Evolutionary conservation across 2,329 filamentous ascomycete species (phyloP).

Genomic region (Hypoxylon sp.): DNA sequence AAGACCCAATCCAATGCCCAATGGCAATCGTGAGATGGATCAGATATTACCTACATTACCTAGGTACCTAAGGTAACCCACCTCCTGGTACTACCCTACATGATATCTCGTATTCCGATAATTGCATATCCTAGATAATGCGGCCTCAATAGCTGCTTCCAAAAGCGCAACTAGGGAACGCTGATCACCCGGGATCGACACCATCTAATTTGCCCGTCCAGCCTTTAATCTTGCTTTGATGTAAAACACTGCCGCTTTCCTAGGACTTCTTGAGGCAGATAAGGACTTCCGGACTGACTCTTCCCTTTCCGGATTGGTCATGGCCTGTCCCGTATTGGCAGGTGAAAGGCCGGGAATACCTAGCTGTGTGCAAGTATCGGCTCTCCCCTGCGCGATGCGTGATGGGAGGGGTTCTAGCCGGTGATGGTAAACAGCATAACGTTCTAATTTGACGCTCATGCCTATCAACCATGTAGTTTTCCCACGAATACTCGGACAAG

Average conservation of each 20-base stretch:
- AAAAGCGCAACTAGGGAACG: slow-evolving; percentile 6
- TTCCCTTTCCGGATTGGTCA: slow-evolving; percentile 26
- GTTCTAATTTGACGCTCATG: slow-evolving; percentile 17
- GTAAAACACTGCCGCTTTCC: neutral
- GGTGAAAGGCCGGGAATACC: neutral
- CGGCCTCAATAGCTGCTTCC: slow-evolving; percentile 2
- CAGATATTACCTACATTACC: too few relatives aligned
- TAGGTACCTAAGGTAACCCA: too few relatives aligned
- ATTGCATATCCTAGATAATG: neutral
- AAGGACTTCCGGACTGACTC: slow-evolving; percentile 9
- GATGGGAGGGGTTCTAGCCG: neutral
- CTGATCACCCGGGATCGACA: slow-evolving; percentile 23
- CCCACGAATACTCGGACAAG: neutral
- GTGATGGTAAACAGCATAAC: slow-evolving; percentile 10
- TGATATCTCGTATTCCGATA: too few relatives aligned
- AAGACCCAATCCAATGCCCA: too few relatives aligned
- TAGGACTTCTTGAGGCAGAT: slow-evolving; percentile 4
- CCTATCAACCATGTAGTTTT: neutral
- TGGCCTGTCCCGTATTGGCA: slow-evolving; percentile 12
- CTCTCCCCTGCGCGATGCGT: neutral
- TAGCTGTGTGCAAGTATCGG: neutral
- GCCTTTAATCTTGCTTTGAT: slow-evolving; percentile 20
- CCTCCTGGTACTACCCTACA: too few relatives aligned
- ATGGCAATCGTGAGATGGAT: too few relatives aligned
- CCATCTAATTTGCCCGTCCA: slow-evolving; percentile 29